Evolutionary conservation across 2,329 filamentous ascomycete species (phyloP).

Genomic region (Mycosphaerella arachidis): DNA sequence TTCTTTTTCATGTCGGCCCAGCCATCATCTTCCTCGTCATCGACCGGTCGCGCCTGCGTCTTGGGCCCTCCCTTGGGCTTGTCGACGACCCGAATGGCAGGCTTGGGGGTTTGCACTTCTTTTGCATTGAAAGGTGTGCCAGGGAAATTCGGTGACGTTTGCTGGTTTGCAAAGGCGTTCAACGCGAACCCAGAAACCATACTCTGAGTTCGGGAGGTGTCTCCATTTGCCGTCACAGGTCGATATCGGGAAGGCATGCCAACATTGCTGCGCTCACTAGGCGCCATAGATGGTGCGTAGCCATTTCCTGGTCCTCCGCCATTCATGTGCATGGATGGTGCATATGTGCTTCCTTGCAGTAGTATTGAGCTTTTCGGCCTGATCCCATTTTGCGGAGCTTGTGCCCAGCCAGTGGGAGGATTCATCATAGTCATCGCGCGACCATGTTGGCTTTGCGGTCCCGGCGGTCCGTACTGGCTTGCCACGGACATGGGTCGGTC

Average conservation of each 20-base stretch:
- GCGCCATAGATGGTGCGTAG: conserved; percentile 88
- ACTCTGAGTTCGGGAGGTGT: conserved; percentile 37
- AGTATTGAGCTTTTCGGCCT: conserved; percentile 37
- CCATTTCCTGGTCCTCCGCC: conserved; percentile 41
- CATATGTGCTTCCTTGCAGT: conserved; percentile 20
- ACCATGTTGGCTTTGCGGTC: conserved; percentile 30
- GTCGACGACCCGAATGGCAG: conserved; percentile 35
- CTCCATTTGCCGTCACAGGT: conserved; percentile 58
- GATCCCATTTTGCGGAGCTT: conserved; percentile 39
- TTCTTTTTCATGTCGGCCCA: conserved; percentile 34
- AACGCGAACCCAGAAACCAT: conserved; percentile 32
- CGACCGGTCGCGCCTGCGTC: conserved; percentile 12
- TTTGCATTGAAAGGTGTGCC: conserved; percentile 19
- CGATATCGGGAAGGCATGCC: conserved; percentile 86
- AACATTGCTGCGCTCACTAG: conserved; percentile 90
- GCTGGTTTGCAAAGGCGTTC: conserved; percentile 26
- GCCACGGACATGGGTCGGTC: conserved; percentile 44
- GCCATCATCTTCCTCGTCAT: conserved; percentile 35
- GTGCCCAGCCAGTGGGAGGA: conserved; percentile 42
- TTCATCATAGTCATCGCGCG: conserved; percentile 82
- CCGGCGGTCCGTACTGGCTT: conserved; percentile 25
- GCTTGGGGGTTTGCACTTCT: conserved; percentile 21
- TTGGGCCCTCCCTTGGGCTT: conserved; percentile 35
- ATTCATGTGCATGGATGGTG: conserved; percentile 36
- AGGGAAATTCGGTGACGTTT: conserved; percentile 18